Evolutionary conservation across 306 rosid species (phyloP), one percentile per base, ranked within the genome.

Genomic region (Sindora glabra): DNA sequence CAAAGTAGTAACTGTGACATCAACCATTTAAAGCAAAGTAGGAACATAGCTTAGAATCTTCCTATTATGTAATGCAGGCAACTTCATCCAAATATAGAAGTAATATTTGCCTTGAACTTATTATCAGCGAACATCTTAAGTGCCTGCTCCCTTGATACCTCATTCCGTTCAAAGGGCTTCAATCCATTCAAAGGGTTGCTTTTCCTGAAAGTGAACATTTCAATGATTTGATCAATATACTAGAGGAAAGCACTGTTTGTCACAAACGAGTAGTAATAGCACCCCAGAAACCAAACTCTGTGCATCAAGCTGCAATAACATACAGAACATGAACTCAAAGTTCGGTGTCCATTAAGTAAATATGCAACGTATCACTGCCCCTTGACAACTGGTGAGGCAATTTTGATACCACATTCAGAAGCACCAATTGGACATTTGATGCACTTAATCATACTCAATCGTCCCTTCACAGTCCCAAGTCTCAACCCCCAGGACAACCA

Each of bases 131-230:
- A 91, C 8, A 91, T 79, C 56, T 88, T 86, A 45, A 91, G 90
- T 1, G 98, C 98, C 51, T 88, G 92, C 19, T 87, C 95, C 16
- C 81, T 82, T 42, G 95, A 52, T 19, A 91, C 98, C 78, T 91
- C 98, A 78, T 88, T 81, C 46, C 98, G 96, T 76, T 91, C 92
- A 71, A 91, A 91, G 33, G 98, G 92, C n/a, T 79, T 91, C 98
- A 78, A 91, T 81, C 46, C 98, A 95, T 76, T 91, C 92, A 71
- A 91, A 91, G 33, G 98, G 92, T 65, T 91, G 98, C 53, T 74
- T 85, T 34, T 72, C 92, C 98, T 91, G 95, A 18, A 68, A 41
- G 55, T 27, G 12, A 56, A 48, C 66, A 37, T 21, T 21, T 26
- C 48, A 60, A 3, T 39, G 22, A 54, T 50, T 36, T n/a, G n/a